Percentiles rank a stretch among this genome's conserved stretches.
phyloP scores from a whole-genome alignment of 352 stramenopile genomes.

The Phytophthora sp. region DNA sequence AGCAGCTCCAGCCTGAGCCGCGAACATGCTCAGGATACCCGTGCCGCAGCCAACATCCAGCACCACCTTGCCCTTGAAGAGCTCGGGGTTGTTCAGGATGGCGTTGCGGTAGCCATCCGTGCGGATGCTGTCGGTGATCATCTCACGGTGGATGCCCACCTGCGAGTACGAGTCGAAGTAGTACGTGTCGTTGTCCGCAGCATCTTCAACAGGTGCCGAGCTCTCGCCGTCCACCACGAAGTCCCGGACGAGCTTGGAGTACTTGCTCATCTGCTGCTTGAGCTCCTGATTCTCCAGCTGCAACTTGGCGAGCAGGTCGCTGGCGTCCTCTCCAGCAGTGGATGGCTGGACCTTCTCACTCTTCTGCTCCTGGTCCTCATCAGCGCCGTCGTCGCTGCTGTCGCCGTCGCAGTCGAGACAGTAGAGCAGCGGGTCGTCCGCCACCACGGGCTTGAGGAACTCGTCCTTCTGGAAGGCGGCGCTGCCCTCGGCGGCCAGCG shows the following conservation, averaged over 20 bases:
- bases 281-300: conserved; percentile 74
- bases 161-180: conserved; percentile 99
- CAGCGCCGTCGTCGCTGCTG: conserved; percentile 50
- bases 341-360: conserved; percentile 16
- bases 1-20: conserved; percentile 87
- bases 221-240: conserved; percentile 75
- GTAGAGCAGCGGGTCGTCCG: conserved; percentile 84
- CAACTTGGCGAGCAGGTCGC: conserved; percentile 46
- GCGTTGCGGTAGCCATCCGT: conserved; percentile 97
- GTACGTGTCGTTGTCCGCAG: conserved; percentile 90
- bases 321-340: conserved; percentile 14
- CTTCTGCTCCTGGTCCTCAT: conserved; percentile 41
- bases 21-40: conserved; percentile 98
- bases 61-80: conserved; percentile 98
- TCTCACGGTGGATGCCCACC: conserved; percentile 98
- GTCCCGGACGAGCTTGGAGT: conserved; percentile 70
- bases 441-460: conserved; percentile 78
- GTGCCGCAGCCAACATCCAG: conserved; percentile 98
- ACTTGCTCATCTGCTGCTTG: conserved; percentile 76
- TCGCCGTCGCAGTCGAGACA: conserved; percentile 73
- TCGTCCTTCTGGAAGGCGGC: conserved; percentile 66
- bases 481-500: conserved; percentile 48
- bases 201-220: conserved; percentile 25
- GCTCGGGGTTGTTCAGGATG: conserved; percentile 96
- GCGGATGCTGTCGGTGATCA: conserved; percentile 90